These are phyloP conservation scores for Neospora caninum DNA, from an alignment of 169 alveolate genomes.

Conservation along the genomic window DNA sequence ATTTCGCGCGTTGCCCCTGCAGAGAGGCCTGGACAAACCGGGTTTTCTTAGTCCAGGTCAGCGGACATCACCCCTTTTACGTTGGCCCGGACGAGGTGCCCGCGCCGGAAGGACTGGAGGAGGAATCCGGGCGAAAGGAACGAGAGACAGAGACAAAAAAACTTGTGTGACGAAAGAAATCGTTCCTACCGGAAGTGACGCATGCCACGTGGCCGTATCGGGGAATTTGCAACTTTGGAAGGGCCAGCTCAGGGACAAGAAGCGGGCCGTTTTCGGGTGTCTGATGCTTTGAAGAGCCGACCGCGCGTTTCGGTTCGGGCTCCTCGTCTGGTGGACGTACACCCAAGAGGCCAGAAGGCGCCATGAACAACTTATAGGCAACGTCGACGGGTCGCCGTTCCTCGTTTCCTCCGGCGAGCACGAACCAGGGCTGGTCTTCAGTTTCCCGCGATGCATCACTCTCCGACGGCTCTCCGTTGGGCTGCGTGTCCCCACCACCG, in stretches of 20 bases:
- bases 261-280: not conserved
- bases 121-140: too few relatives aligned
- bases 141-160: too few relatives aligned
- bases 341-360: not conserved
- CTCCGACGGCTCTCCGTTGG: too few relatives aligned
- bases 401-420: not conserved
- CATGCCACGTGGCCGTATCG: conserved; percentile 31
- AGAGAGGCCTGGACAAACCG: too few relatives aligned
- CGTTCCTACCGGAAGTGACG: conserved; percentile 18
- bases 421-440: not conserved
- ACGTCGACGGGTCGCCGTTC: conserved; percentile 11
- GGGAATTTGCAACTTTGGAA: not conserved
- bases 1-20: too few relatives aligned
- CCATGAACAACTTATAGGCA: not conserved
- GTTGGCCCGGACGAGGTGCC: too few relatives aligned
- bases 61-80: too few relatives aligned
- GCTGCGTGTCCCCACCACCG: too few relatives aligned
- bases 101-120: too few relatives aligned
- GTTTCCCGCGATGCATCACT: not conserved
- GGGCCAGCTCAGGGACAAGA: not conserved
- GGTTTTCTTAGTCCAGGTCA: too few relatives aligned
- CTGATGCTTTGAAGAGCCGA: not conserved
- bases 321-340: not conserved
- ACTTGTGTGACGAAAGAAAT: too few relatives aligned
- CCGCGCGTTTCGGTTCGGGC: not conserved